A percentile compares a stretch with the other conserved stretches of the same genome.
These are phyloP conservation scores for Spiromastix sp. DNA, from an alignment of 2,329 filamentous ascomycete genomes.

Conservation along the genomic window DNA sequence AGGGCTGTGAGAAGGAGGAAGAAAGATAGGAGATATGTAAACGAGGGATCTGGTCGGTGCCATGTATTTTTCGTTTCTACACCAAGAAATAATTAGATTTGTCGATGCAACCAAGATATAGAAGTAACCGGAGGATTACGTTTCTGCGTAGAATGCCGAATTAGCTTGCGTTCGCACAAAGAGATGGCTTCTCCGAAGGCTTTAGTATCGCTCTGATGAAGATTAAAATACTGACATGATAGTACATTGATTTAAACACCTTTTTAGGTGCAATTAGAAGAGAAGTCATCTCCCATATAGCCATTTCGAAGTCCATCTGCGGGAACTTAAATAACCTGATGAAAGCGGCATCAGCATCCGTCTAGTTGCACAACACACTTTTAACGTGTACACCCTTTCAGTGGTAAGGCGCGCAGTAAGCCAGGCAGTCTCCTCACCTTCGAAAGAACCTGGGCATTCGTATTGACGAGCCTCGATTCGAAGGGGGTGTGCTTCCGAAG, in stretches of 20 bases:
- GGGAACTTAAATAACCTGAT: constrained; percentile 57
- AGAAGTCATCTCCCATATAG: constrained; percentile 62
- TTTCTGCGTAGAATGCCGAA: too few species aligned
- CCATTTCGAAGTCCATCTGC: constrained; percentile 66
- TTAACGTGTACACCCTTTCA: too few species aligned
- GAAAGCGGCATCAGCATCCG: not conserved
- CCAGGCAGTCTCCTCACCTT: constrained; percentile 31
- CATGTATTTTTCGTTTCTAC: constrained; percentile 58
- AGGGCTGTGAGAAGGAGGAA: constrained; percentile 49
- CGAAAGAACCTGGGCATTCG: constrained; percentile 59
- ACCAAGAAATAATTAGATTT: not conserved
- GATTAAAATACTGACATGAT: too few species aligned
- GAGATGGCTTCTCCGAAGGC: too few species aligned
- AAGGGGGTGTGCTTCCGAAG: constrained; percentile 42
- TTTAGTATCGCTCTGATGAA: too few species aligned
- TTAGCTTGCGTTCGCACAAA: too few species aligned
- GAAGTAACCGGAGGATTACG: too few species aligned
- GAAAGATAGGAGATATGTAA: constrained; percentile 58
- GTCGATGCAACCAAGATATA: constrained; percentile 6
- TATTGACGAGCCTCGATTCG: constrained; percentile 41
- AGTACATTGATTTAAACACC: constrained; percentile 61
- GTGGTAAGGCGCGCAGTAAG: too few species aligned
- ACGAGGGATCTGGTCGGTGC: constrained; percentile 59
- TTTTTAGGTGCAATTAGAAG: constrained; percentile 60
- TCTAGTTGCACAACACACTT: too few species aligned